Percentiles rank a stretch among this genome's conserved stretches.
These are phyloP conservation scores for Marasmius sp. DNA, from an alignment of 1,284 basidiomycete species.

Conservation along the genomic window DNA sequence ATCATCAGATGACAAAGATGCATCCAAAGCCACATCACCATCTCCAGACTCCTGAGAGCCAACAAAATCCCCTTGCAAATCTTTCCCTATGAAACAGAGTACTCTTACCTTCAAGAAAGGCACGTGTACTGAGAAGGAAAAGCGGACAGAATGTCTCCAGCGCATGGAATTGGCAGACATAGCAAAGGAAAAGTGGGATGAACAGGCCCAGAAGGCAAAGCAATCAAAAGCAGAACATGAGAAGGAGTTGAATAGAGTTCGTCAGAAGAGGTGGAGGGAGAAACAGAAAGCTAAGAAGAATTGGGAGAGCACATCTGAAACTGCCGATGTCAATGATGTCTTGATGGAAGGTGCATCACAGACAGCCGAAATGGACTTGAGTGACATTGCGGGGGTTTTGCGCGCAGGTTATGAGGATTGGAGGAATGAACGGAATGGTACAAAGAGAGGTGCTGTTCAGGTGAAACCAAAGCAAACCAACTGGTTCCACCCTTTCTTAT, in stretches of 20 bases:
- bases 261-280: background rate
- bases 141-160: background rate
- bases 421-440: slow-evolving; percentile 2
- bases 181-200: background rate
- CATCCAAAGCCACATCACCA: background rate
- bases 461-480: slow-evolving; percentile 12
- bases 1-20: background rate
- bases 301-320: background rate
- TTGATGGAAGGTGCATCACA: background rate
- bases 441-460: slow-evolving; percentile 8
- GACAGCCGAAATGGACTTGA: background rate
- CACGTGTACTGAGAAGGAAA: slow-evolving; percentile 4
- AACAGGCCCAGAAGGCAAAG: background rate
- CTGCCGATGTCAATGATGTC: background rate
- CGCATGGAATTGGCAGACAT: background rate
- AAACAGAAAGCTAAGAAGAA: background rate
- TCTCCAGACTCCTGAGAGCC: background rate
- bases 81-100: background rate
- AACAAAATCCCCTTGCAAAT: background rate
- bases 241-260: background rate
- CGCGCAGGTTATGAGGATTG: slow-evolving; percentile 9
- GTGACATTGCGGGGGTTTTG: slow-evolving; percentile 10
- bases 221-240: background rate
- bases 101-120: slow-evolving; percentile 4
- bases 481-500: slow-evolving; percentile 19